Conservation (phyloP, 345 rosid genomes). For the Atalantia buxifolia region DNA sequence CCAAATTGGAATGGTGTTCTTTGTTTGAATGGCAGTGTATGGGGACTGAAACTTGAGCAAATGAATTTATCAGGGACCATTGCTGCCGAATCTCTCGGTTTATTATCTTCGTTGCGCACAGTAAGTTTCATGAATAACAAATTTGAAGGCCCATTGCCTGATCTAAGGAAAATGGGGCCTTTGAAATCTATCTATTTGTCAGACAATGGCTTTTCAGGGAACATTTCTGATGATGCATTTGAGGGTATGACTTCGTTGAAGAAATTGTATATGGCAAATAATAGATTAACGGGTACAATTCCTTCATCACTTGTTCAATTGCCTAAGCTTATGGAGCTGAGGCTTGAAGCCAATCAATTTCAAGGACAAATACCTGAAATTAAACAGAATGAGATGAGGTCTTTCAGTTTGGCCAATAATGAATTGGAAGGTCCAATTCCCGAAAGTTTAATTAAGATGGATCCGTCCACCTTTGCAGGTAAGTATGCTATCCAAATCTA, state of each 20-base stretch:
- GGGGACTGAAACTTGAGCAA: constrained; percentile 68
- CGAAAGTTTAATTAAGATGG: constrained; percentile 35
- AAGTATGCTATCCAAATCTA: neutral
- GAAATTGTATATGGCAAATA: constrained; percentile 57
- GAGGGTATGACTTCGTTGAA: constrained; percentile 52
- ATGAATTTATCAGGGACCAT: constrained; percentile 48
- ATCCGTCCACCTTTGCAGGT: constrained; percentile 59
- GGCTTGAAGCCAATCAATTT: constrained; percentile 64
- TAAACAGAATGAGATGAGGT: constrained; percentile 27
- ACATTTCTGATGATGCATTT: constrained; percentile 54
- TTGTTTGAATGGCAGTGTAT: constrained; percentile 36
- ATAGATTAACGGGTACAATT: constrained; percentile 47
- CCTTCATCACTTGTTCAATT: constrained; percentile 50
- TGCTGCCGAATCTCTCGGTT: constrained; percentile 35
- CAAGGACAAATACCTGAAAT: constrained; percentile 56
- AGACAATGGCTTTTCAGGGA: constrained; percentile 53
- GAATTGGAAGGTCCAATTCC: constrained; percentile 75
- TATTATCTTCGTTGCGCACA: constrained; percentile 42
- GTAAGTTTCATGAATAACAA: constrained; percentile 70
- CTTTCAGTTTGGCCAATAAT: constrained; percentile 53
- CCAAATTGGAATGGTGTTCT: constrained; percentile 64
- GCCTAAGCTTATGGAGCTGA: constrained; percentile 57
- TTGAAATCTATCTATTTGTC: constrained; percentile 61
- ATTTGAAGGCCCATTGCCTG: constrained; percentile 52
- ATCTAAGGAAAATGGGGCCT: constrained; percentile 38